These are phyloP conservation scores for Penicillium robsamsonii DNA, from an alignment of 495 filamentous ascomycete genomes.

Conservation along the genomic window DNA sequence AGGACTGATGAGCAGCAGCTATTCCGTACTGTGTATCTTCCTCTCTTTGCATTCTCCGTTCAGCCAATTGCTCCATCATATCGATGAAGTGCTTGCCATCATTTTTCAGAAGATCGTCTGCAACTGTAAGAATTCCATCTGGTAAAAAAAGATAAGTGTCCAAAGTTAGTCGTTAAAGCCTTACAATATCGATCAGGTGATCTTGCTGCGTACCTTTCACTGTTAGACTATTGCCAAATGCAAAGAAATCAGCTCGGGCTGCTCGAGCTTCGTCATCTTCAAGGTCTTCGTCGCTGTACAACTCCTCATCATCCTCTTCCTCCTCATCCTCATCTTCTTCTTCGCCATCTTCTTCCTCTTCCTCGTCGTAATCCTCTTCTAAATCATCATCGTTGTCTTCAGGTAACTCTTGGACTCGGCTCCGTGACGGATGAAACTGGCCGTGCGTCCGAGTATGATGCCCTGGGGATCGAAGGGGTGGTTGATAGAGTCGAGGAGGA, in stretches of 20 bases:
- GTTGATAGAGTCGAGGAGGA: slow-evolving; percentile 56
- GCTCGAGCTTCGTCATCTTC: slow-evolving; percentile 52
- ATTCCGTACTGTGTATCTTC: slow-evolving; percentile 78
- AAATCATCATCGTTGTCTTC: slow-evolving; percentile 66
- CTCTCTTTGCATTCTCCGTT: slow-evolving; percentile 94
- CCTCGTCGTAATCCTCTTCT: slow-evolving; percentile 51
- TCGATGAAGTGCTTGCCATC: slow-evolving; percentile 99
- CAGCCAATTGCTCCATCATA: slow-evolving; percentile 99
- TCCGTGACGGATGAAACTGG: slow-evolving; percentile 50
- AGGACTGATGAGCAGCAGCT: slow-evolving; percentile 55
- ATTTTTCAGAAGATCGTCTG: slow-evolving; percentile 97
- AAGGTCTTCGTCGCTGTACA: slow-evolving; percentile 55
- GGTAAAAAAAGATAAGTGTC: slow-evolving; percentile 24
- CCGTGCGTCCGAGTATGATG: slow-evolving; percentile 45
- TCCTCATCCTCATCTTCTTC: slow-evolving; percentile 53
- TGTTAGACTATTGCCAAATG: slow-evolving; percentile 93
- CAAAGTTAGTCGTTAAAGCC: slow-evolving; percentile 16
- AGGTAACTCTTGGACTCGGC: slow-evolving; percentile 60
- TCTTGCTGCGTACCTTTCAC: slow-evolving; percentile 74
- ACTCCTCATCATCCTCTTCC: slow-evolving; percentile 50
- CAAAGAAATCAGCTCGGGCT: slow-evolving; percentile 77
- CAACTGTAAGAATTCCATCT: slow-evolving; percentile 98
- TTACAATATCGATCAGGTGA: not conserved
- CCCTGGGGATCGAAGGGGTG: slow-evolving; percentile 39
- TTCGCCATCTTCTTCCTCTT: slow-evolving; percentile 56